Percentiles rank a stretch among this genome's conserved stretches.
phyloP scores from a whole-genome alignment of 306 rosid genomes.

The Vigna unguiculata region DNA sequence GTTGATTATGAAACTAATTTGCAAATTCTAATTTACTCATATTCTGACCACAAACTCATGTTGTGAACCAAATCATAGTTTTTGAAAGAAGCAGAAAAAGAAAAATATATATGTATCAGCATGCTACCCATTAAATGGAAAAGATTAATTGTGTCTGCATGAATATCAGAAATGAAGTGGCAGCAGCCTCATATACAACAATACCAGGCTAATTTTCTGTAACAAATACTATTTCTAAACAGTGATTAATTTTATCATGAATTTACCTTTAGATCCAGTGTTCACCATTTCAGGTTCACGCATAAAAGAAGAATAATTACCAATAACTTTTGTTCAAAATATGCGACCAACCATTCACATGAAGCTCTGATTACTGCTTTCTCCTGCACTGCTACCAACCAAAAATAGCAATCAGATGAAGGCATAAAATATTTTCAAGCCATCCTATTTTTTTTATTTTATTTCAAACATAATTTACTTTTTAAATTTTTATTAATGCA shows the following conservation, averaged over 20 bases:
- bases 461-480: background rate
- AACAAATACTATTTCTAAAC: slow-evolving; percentile 18
- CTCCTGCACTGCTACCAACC: slow-evolving; percentile 67
- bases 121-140: slow-evolving; percentile 36
- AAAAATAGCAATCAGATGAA: slow-evolving; percentile 29
- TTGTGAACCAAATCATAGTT: no score
- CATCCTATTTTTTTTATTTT: background rate
- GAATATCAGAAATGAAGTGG: slow-evolving; percentile 32
- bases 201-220: slow-evolving; percentile 22
- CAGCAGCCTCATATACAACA: slow-evolving; percentile 52
- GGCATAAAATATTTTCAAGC: background rate
- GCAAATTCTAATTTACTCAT: no score
- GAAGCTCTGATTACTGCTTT: slow-evolving; percentile 62
- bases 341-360: slow-evolving; percentile 46
- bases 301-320: slow-evolving; percentile 22
- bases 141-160: slow-evolving; percentile 9
- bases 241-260: slow-evolving; percentile 14
- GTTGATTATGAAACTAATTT: background rate
- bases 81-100: background rate
- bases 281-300: slow-evolving; percentile 25
- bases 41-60: no score
- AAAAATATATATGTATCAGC: slow-evolving; percentile 22
- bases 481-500: background rate
- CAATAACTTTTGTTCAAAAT: slow-evolving; percentile 16
- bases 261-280: slow-evolving; percentile 32